Base-by-base conservation (phyloP, 257 asterid genomes). In the Apocynum venetum region DNA sequence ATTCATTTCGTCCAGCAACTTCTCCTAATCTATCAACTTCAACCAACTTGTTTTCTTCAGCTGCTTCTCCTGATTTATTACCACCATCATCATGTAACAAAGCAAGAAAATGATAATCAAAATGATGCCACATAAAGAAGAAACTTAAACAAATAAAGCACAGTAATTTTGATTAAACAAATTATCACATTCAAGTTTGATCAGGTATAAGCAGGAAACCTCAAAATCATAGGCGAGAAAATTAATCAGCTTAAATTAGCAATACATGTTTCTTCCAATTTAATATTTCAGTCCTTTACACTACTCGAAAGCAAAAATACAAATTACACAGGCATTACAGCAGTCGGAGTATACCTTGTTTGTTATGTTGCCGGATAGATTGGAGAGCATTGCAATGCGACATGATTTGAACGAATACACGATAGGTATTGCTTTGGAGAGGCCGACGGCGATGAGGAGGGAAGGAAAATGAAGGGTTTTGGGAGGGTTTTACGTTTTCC, bases 381-480 rank as follows among this genome's bases (percentile, higher is more conserved):
- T 63, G 67, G 60, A 47, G 55, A 74, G 80, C 63, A 76, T 46
- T 76, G 82, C 85, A 86, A 81, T 78, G 86, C 14, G 92, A 86
- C 55, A 93, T 60, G 72, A 88, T 78, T 64, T 71, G 80, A 57
- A 75, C 13, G 46, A 92, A 83, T n/a, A 86, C 71, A 76, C 36
- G 74, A 79, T 76, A 85, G 40, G 97, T 92, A 25, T 87, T 83
- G 85, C 98, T 92, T 46, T 79, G 88, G 56, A 92, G 82, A 6
- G 91, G 91, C 72, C 96, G 88, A 8, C 97, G 96, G 40, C 88
- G n/a, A n/a, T n/a, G 86, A 47, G 79, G 85, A 13, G 87, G 87
- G 66, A 85, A 74, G 43, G 80, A 25, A 75, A 46, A 36, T 5
- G 74, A 35, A 43, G 79, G 80, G 69, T 79, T 56, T 60, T 76